Base-by-base conservation (phyloP, 1,139 yeast genomes). In the Debaryomyces udenii region DNA sequence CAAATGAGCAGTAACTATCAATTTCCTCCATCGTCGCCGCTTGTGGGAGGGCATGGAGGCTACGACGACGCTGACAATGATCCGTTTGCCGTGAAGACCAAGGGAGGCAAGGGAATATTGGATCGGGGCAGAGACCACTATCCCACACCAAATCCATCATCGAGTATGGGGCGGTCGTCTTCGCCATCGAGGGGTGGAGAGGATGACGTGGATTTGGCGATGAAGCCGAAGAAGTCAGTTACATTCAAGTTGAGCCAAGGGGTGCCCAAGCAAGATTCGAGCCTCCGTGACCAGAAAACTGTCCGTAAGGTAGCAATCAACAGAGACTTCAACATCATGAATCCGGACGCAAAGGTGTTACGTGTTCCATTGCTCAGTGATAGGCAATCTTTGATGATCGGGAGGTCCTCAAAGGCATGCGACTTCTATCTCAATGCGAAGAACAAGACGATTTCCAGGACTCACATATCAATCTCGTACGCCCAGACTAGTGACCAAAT, bases 21-120 rank as follows among this genome's bases (percentile, higher is more conserved):
- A 55, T 81, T 80, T 57, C 86, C 85, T 9, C 87, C 87, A 15
- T 80, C 86, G 20, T 81, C 86, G 23, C 86, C 87, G 2, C 69
- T 79, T 44, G 57, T 71, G 40, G 65, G 65, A 42, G 56, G 50
- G 31, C 57, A 48, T 20, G 66, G 65, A 41, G 56, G 49, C 31
- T 58, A 50, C 20, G 58, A 55, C 33, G 52, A 51, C 30, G 55
- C 48, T 15, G 43, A 39, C 13, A 51, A 52, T 28, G 66, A 63
- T 24, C 63, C 66, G 6, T 56, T 59, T 39, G 45, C 53, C 5
- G 37, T 44, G 18, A 50, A 48, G 34, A 39, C n/a, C 32, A 41
- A 31, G 31, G 26, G 35, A 6, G 37, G 13, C 30, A 39, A 34
- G 30, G 33, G 10, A 30, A 40, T 2, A 40, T 40, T 17, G 14